Percentiles rank a stretch among this genome's conserved stretches.
Evolutionary conservation across 2,329 filamentous ascomycete genomes (phyloP).

Genomic region (Exserohilum rostratum): DNA sequence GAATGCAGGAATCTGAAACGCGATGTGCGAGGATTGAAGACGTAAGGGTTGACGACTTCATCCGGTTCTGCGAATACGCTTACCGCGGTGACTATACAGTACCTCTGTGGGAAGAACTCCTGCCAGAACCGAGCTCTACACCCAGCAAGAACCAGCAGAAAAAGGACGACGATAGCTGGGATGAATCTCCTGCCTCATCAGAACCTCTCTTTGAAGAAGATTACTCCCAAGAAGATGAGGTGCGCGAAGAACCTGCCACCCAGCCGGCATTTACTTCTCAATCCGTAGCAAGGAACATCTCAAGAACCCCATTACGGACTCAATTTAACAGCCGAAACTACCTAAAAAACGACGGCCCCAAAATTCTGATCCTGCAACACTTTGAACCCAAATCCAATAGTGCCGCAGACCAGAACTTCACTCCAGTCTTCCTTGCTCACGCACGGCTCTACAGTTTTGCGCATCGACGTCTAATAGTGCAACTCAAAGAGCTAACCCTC

Average conservation of each 20-base stretch:
- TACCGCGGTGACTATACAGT: background rate
- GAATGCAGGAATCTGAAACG: background rate
- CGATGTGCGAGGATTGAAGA: background rate
- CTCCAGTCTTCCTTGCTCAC: background rate
- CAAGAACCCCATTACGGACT: background rate
- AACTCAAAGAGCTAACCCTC: background rate
- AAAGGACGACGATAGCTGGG: background rate
- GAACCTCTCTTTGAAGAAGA: background rate
- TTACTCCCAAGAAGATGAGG: background rate
- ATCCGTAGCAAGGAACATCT: background rate
- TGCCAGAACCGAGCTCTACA: background rate
- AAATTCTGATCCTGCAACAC: background rate
- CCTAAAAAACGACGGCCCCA: background rate
- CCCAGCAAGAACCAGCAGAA: background rate
- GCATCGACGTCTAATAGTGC: background rate
- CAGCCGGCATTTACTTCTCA: background rate
- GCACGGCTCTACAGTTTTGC: background rate
- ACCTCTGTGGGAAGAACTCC: background rate
- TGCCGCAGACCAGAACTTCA: background rate
- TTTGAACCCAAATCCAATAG: background rate
- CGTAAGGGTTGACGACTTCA: background rate
- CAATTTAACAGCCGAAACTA: background rate
- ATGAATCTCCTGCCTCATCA: background rate
- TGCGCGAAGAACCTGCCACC: background rate
- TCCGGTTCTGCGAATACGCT: background rate